Conservation (phyloP, 1,139 yeast genomes). For the Geotrichum restrictum region DNA sequence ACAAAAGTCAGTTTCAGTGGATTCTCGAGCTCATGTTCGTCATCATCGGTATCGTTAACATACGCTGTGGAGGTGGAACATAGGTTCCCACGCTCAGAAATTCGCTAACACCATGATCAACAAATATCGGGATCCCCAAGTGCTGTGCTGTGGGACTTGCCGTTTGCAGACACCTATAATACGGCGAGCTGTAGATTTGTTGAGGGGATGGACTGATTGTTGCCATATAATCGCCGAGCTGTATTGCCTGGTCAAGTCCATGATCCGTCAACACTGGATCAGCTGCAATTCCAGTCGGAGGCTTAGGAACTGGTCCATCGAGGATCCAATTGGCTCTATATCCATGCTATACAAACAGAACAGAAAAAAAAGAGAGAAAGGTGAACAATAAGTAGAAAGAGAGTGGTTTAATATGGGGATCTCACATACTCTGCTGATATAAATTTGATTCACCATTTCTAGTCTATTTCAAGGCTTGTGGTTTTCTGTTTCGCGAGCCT, state of each 20-base stretch:
- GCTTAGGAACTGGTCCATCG: constrained; percentile 58
- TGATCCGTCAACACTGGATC: constrained; percentile 78
- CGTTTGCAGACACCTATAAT: constrained; percentile 85
- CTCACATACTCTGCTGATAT: constrained; percentile 1
- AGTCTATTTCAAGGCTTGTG: too few species aligned
- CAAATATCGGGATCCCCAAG: constrained; percentile 50
- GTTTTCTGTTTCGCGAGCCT: too few species aligned
- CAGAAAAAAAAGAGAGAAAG: too few species aligned
- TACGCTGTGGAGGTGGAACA: constrained; percentile 26
- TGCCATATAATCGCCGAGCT: constrained; percentile 48
- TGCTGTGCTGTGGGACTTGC: constrained; percentile 60
- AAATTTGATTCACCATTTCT: constrained; percentile 1
- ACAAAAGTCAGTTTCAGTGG: background rate
- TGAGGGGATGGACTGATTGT: constrained; percentile 46
- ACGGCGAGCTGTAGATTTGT: constrained; percentile 71
- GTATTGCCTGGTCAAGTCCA: constrained; percentile 75
- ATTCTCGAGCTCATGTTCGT: background rate
- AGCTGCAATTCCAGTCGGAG: constrained; percentile 77
- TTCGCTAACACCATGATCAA: constrained; percentile 53
- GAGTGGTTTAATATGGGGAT: background rate
- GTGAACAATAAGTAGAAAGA: background rate
- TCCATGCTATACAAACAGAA: constrained; percentile 65
- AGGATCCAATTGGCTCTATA: constrained; percentile 72
- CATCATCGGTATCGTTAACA: background rate
- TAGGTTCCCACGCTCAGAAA: constrained; percentile 24